A percentile compares a stretch with the other conserved stretches of the same genome.
These are phyloP conservation scores for Gnomoniopsis smithogilvyi DNA, from an alignment of 2,329 filamentous ascomycete genomes.

Conservation along the genomic window DNA sequence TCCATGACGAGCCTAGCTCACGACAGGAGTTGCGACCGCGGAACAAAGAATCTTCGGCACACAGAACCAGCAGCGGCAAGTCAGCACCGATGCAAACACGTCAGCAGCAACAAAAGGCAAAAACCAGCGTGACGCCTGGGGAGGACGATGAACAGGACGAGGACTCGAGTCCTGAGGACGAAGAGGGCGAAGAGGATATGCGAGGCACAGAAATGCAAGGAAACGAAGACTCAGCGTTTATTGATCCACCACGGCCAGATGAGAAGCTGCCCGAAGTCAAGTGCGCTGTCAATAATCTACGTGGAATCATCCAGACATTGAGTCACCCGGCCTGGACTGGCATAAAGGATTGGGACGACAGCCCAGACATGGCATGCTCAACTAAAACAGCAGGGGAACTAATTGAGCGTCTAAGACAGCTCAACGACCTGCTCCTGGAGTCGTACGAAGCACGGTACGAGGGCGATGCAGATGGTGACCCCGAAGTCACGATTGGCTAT, in stretches of 20 bases:
- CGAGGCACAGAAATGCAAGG: not conserved
- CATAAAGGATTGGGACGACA: not conserved
- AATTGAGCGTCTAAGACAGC: not conserved
- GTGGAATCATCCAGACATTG: conserved; percentile 10
- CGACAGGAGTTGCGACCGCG: not conserved
- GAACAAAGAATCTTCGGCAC: not conserved
- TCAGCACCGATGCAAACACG: not conserved
- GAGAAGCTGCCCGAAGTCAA: not conserved
- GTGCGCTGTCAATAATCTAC: conserved; percentile 3
- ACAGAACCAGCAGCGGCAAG: not conserved
- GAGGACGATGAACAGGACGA: not conserved
- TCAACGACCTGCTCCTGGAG: conserved; percentile 3
- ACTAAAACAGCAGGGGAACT: not conserved
- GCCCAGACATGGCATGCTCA: not conserved
- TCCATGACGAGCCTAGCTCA: not conserved
- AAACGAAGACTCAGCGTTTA: conserved; percentile 5
- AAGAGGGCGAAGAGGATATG: not conserved
- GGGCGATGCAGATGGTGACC: not conserved
- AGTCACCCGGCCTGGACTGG: conserved; percentile 9
- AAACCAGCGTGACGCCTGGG: not conserved
- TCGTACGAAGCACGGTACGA: not conserved
- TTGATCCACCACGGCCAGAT: conserved; percentile 6
- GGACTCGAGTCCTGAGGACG: not conserved
- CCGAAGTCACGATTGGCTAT: not conserved
- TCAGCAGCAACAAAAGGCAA: not conserved